These are phyloP conservation scores for Thermomyces lanuginosus DNA, from an alignment of 2,329 filamentous ascomycete species.

Conservation along the genomic window DNA sequence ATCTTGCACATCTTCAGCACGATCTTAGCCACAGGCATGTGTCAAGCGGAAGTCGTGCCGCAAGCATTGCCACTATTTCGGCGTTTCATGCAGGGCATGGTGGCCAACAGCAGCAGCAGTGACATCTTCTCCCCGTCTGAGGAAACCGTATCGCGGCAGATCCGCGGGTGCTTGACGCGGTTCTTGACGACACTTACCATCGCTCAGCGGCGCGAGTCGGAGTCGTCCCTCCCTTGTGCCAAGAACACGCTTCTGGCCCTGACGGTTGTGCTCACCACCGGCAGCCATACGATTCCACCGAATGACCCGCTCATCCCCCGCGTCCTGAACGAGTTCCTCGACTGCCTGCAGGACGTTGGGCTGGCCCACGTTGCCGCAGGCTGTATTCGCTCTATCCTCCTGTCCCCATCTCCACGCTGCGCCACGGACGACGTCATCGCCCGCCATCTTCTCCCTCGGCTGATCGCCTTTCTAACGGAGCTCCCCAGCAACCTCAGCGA, in stretches of 20 bases:
- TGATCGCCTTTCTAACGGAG: conserved; percentile 55
- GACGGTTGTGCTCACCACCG: conserved; percentile 75
- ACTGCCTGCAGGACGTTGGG: conserved; percentile 51
- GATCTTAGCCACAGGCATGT: conserved; percentile 70
- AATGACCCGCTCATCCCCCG: conserved; percentile 58
- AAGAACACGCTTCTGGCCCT: conserved; percentile 82
- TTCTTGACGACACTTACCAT: conserved; percentile 55
- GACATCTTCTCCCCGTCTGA: conserved; percentile 16
- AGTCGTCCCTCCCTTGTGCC: conserved; percentile 69
- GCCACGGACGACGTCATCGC: conserved; percentile 56
- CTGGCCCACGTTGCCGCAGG: conserved; percentile 72
- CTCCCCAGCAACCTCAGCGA: conserved; percentile 43
- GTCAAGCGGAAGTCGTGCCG: conserved; percentile 76
- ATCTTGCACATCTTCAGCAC: conserved; percentile 95
- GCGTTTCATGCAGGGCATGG: conserved; percentile 69
- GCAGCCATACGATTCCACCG: conserved; percentile 54
- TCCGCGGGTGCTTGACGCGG: conserved; percentile 65
- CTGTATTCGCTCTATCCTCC: conserved; percentile 69
- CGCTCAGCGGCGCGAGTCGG: conserved; percentile 37
- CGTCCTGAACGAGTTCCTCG: conserved; percentile 65
- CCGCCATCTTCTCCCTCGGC: conserved; percentile 55
- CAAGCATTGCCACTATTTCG: conserved; percentile 83
- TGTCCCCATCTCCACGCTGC: conserved; percentile 44
- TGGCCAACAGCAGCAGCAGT: no score
- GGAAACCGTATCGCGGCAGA: conserved; percentile 46